Evolutionary conservation across 1,284 basidiomycete genomes (phyloP).

Genomic region (Cutaneotrichosporon dermatis): DNA sequence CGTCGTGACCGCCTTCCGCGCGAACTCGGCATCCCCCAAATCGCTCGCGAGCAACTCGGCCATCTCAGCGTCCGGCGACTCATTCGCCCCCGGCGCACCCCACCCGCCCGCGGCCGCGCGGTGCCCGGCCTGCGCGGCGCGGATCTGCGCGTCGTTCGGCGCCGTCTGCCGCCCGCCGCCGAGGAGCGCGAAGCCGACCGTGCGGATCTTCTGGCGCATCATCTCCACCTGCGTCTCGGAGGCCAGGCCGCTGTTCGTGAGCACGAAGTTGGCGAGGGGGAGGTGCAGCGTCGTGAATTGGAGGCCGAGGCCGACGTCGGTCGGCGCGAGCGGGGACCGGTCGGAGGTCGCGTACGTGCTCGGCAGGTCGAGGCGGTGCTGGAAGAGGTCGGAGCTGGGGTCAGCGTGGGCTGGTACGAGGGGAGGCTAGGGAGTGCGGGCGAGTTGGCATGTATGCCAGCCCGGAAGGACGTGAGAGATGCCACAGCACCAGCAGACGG

Average conservation of each 20-base stretch:
- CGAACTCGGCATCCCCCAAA: not conserved
- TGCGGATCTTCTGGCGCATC: conserved; percentile 50
- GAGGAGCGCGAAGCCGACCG: conserved; percentile 51
- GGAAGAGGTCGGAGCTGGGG: conserved; percentile 52
- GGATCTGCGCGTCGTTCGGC: conserved; percentile 5
- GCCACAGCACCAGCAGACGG: no score
- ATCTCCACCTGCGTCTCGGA: conserved; percentile 49
- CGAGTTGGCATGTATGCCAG: no score
- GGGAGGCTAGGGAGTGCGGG: no score
- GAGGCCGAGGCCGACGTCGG: conserved; percentile 19
- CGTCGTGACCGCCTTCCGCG: no score
- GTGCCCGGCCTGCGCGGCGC: conserved; percentile 11
- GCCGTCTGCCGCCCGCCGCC: conserved; percentile 39
- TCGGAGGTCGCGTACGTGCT: conserved; percentile 26
- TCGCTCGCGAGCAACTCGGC: conserved; percentile 28
- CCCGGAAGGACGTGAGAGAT: no score
- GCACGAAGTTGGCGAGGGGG: conserved; percentile 52
- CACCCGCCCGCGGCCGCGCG: conserved; percentile 31
- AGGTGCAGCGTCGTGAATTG: conserved; percentile 51
- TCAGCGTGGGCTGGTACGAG: not conserved
- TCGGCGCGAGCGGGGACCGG: conserved; percentile 26
- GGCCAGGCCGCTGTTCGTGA: conserved; percentile 52
- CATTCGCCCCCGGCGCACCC: conserved; percentile 21
- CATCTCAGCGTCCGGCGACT: conserved; percentile 32
- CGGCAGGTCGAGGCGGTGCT: conserved; percentile 51